phyloP scores from a whole-genome alignment of 2,329 filamentous ascomycete species.

The Scedosporium boydii region DNA sequence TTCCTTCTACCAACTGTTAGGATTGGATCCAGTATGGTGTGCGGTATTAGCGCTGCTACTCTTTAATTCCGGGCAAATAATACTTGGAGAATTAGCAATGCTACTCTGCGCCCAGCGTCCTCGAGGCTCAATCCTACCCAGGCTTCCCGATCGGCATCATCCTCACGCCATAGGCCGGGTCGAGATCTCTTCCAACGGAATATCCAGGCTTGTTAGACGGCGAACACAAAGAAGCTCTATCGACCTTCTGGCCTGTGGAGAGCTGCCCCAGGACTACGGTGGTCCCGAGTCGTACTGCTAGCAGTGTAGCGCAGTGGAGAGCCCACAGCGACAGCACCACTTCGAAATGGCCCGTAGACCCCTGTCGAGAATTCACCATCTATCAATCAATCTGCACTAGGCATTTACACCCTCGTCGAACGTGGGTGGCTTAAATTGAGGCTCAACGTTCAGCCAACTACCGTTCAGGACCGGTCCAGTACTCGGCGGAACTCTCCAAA shows the following conservation, averaged over 20 bases:
- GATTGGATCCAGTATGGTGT: too few relatives aligned
- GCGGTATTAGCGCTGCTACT: background rate
- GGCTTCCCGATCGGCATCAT: background rate
- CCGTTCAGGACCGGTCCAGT: background rate
- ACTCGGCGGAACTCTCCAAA: background rate
- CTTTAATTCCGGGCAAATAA: background rate
- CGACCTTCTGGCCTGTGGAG: background rate
- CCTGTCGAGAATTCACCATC: background rate
- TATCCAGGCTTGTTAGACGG: background rate
- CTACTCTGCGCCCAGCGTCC: background rate
- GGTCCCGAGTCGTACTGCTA: too few relatives aligned
- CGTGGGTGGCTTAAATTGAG: conserved; percentile 2
- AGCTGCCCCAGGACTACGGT: too few relatives aligned
- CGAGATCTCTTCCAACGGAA: background rate
- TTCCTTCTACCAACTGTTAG: too few relatives aligned
- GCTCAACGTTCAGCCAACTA: background rate
- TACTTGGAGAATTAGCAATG: background rate
- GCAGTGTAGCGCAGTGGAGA: background rate
- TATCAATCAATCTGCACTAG: background rate
- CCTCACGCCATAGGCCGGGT: background rate
- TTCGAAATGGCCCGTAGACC: background rate
- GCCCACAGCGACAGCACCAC: background rate
- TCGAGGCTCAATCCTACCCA: background rate
- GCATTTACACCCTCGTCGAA: background rate
- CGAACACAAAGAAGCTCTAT: background rate